A percentile compares a stretch with the other conserved stretches of the same genome.
Conservation (phyloP, 768 basidiomycete genomes). For the Phanerochaete sordida region DNA sequence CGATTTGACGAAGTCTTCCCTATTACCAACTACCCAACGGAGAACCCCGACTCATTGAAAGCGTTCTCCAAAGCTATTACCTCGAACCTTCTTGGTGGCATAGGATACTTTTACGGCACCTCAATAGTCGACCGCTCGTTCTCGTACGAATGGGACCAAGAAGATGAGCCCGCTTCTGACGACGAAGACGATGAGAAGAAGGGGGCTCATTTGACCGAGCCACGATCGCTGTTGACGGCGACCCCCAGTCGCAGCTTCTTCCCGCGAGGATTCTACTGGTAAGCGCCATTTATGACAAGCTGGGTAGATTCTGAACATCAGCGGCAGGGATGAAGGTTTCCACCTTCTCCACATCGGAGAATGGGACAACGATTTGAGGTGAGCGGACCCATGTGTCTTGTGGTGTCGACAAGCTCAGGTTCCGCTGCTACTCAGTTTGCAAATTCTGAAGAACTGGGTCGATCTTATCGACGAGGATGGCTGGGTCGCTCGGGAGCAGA, state of each 20-base stretch:
- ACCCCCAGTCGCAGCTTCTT: constrained; percentile 97
- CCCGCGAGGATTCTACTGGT: constrained; percentile 97
- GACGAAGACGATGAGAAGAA: constrained; percentile 40
- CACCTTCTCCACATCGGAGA: constrained; percentile 88
- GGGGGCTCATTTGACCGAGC: constrained; percentile 70
- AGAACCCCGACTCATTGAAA: constrained; percentile 47
- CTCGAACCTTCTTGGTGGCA: constrained; percentile 86
- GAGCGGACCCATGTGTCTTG: background rate
- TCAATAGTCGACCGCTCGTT: constrained; percentile 85
- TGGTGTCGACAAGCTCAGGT: background rate
- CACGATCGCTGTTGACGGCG: constrained; percentile 77
- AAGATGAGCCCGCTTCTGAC: constrained; percentile 38
- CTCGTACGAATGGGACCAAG: constrained; percentile 89
- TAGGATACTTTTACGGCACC: constrained; percentile 92
- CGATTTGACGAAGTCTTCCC: constrained; percentile 75
- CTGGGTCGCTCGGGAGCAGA: constrained; percentile 96
- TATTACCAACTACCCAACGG: constrained; percentile 45
- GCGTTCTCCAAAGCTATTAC: constrained; percentile 87
- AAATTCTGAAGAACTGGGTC: constrained; percentile 90
- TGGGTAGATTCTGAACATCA: background rate
- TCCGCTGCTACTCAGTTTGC: constrained; percentile 47
- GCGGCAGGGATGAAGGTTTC: constrained; percentile 90
- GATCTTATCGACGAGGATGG: constrained; percentile 89
- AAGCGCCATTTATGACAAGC: constrained; percentile 10
- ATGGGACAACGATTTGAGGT: constrained; percentile 91